Evolutionary conservation across 345 rosid species (phyloP).

Genomic region (Eucalyptus pauciflora): DNA sequence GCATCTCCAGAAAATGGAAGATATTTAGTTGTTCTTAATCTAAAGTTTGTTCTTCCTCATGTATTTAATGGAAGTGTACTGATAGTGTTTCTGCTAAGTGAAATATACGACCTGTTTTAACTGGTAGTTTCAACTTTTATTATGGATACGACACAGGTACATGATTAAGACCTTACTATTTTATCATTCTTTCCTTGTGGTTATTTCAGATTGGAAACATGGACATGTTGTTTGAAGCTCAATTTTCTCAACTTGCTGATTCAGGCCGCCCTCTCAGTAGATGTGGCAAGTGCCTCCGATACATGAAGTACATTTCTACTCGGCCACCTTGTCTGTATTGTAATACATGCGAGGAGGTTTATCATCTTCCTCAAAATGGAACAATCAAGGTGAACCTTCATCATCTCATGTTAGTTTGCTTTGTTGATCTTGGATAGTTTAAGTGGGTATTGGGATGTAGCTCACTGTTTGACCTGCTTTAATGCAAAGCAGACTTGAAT

Average conservation of each 20-base stretch:
- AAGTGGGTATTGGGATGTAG: not conserved
- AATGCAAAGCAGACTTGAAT: not conserved
- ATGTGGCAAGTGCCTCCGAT: slow-evolving; percentile 95
- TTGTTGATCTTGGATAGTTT: not conserved
- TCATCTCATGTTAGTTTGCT: not conserved
- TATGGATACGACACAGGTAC: not conserved
- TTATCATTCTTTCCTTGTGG: not conserved
- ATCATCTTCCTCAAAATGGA: slow-evolving; percentile 91
- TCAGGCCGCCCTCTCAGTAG: slow-evolving; percentile 81
- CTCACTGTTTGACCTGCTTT: not conserved
- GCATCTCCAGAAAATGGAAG: not conserved
- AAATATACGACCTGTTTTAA: not conserved
- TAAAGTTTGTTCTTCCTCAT: not conserved
- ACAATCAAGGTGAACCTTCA: slow-evolving; percentile 55
- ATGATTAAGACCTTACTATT: not conserved
- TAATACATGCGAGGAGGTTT: slow-evolving; percentile 90
- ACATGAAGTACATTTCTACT: slow-evolving; percentile 84
- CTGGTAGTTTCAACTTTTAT: not conserved
- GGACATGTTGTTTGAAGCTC: slow-evolving; percentile 94
- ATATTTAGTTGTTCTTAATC: not conserved
- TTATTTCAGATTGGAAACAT: slow-evolving; percentile 67
- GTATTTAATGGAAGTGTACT: not conserved
- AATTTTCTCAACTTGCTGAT: slow-evolving; percentile 80
- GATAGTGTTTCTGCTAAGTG: not conserved
- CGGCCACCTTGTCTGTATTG: slow-evolving; percentile 83